Percentiles rank a stretch among this genome's conserved stretches.
phyloP scores from a whole-genome alignment of 164 flowering plant genomes.

The Stephania yunnanensis region DNA sequence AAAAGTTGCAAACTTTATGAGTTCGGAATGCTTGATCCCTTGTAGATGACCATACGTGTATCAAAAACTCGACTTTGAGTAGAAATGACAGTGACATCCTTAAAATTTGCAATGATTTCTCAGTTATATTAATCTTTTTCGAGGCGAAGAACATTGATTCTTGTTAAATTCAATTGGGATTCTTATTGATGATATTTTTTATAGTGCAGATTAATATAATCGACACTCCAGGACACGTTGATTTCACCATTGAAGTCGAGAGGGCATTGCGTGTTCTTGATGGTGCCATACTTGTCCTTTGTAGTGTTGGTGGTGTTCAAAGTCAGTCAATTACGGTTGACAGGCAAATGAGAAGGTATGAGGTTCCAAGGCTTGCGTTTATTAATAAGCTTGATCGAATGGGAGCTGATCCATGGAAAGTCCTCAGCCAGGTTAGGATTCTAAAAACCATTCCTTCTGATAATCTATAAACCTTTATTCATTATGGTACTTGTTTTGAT shows the following conservation, averaged over 20 bases:
- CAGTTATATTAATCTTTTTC: no score
- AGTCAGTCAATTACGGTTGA: slow-evolving; percentile 99
- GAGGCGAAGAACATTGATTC: background rate
- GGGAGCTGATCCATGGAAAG: slow-evolving; percentile 99
- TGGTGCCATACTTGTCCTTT: slow-evolving; percentile 97
- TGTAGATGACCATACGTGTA: no score
- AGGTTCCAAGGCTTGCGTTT: slow-evolving; percentile 93
- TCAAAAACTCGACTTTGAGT: no score
- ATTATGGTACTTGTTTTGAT: background rate
- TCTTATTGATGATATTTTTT: background rate
- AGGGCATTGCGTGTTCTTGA: slow-evolving; percentile 98
- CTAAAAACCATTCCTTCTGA: background rate
- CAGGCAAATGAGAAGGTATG: slow-evolving; percentile 98
- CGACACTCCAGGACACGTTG: slow-evolving; percentile 99
- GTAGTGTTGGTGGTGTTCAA: slow-evolving; percentile 99
- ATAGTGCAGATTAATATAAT: slow-evolving; percentile 82
- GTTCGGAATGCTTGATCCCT: no score
- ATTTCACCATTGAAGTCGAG: slow-evolving; percentile 98
- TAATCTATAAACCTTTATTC: background rate
- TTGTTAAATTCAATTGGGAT: background rate
- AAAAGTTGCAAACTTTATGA: no score
- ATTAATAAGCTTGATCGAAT: slow-evolving; percentile 96
- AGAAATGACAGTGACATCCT: no score
- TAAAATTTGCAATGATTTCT: no score
- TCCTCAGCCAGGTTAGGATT: slow-evolving; percentile 68